These are phyloP conservation scores for Persicaria tinctoria DNA, from an alignment of 148 eudicot species.

Conservation along the genomic window DNA sequence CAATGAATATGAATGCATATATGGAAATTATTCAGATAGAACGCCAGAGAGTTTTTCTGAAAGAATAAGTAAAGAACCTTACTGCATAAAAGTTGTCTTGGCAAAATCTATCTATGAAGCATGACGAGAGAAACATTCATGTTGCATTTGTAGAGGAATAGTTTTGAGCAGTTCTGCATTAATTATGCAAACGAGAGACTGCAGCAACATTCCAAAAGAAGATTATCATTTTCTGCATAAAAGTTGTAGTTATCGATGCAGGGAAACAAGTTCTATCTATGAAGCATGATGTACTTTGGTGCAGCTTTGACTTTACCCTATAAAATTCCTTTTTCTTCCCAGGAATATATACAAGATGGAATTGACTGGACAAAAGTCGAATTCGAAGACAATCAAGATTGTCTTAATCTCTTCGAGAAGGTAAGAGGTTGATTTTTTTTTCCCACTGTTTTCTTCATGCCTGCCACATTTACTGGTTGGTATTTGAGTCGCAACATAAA, in stretches of 20 bases:
- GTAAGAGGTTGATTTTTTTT: conserved; percentile 22
- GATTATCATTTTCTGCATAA: background rate
- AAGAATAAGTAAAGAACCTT: too few relatives aligned
- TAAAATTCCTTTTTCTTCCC: conserved; percentile 18
- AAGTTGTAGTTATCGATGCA: background rate
- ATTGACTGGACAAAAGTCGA: conserved; percentile 95
- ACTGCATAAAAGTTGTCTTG: too few relatives aligned
- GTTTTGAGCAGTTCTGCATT: too few relatives aligned
- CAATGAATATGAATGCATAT: background rate
- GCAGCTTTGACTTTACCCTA: background rate
- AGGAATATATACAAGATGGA: conserved; percentile 96
- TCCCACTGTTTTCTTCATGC: background rate
- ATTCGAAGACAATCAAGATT: conserved; percentile 92
- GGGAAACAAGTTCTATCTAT: background rate
- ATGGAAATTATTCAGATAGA: background rate
- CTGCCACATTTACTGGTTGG: background rate
- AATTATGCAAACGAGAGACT: too few relatives aligned
- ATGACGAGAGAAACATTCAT: too few relatives aligned
- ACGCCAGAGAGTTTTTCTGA: background rate
- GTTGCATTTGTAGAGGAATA: too few relatives aligned
- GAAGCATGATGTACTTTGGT: background rate
- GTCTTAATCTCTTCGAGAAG: conserved; percentile 91
- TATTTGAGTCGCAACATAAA: background rate
- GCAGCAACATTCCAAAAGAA: background rate
- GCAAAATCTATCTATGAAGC: too few relatives aligned